phyloP scores from a whole-genome alignment of 768 basidiomycete genomes.

The Mycena olivaceomarginata region DNA sequence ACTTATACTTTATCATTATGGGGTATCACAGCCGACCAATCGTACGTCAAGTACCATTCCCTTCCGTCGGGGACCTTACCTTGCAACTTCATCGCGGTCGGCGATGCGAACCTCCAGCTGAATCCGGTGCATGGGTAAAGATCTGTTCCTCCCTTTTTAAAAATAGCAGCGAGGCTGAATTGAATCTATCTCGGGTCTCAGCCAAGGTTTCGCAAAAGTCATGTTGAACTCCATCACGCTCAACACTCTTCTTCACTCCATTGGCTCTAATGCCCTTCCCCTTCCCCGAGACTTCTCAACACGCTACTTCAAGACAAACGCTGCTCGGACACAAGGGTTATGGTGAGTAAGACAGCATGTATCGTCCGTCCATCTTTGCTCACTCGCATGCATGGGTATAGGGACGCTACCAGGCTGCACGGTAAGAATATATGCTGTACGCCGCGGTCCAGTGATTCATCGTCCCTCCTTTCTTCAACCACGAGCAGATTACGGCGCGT shows the following conservation, averaged over 20 bases:
- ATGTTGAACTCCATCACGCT: slow-evolving; percentile 47
- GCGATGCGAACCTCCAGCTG: slow-evolving; percentile 45
- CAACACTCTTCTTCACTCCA: slow-evolving; percentile 39
- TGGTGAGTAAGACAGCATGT: slow-evolving; percentile 40
- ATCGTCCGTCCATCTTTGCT: slow-evolving; percentile 5
- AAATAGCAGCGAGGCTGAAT: too few relatives aligned
- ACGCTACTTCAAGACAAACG: slow-evolving; percentile 36
- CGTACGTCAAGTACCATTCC: slow-evolving; percentile 45
- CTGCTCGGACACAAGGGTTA: slow-evolving; percentile 29
- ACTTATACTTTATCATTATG: slow-evolving; percentile 8
- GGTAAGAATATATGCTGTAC: slow-evolving; percentile 32
- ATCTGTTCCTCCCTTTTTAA: neutral
- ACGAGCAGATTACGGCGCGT: slow-evolving; percentile 43
- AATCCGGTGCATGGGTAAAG: slow-evolving; percentile 48
- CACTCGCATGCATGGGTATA: slow-evolving; percentile 8
- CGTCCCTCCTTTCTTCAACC: neutral
- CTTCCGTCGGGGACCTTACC: slow-evolving; percentile 40
- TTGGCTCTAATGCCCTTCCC: neutral
- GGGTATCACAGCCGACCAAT: slow-evolving; percentile 40
- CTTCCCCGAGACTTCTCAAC: slow-evolving; percentile 28
- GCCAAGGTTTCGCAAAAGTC: slow-evolving; percentile 48
- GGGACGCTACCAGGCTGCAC: slow-evolving; percentile 38
- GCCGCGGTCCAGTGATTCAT: too few relatives aligned
- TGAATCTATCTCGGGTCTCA: too few relatives aligned
- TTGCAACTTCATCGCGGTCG: slow-evolving; percentile 47